phyloP scores from a whole-genome alignment of 495 filamentous ascomycete species.

The Rhypophila decipiens region DNA sequence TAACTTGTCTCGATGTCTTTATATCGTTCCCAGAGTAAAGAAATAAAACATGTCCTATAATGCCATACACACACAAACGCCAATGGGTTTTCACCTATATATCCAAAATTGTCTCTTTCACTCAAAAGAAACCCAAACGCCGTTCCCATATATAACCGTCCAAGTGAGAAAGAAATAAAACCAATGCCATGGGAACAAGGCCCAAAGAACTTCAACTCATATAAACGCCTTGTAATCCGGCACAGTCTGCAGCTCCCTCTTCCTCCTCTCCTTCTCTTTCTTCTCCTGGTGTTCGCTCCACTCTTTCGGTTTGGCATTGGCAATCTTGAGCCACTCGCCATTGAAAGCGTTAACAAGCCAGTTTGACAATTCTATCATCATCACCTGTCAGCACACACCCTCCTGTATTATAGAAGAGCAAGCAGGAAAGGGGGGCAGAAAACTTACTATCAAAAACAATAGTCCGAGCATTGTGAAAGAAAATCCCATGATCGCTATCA shows the following conservation, averaged over 20 bases:
- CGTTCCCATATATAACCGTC: not conserved
- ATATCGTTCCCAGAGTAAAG: too few relatives aligned
- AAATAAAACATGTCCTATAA: too few relatives aligned
- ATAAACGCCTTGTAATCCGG: not conserved
- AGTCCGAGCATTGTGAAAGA: constrained; percentile 85
- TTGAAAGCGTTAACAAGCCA: constrained; percentile 98
- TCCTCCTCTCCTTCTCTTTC: not conserved
- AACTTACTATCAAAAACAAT: constrained; percentile 94
- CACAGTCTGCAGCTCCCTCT: not conserved
- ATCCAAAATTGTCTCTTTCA: too few relatives aligned
- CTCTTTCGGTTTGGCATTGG: constrained; percentile 53
- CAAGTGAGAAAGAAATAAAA: not conserved
- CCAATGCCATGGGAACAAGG: not conserved
- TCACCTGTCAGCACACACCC: constrained; percentile 7
- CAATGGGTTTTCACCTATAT: too few relatives aligned
- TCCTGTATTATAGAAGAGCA: not conserved
- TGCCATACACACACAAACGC: too few relatives aligned
- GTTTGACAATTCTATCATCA: constrained; percentile 66
- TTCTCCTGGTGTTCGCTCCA: too few relatives aligned
- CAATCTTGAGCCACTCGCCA: constrained; percentile 83
- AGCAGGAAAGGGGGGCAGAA: not conserved
- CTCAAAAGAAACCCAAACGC: too few relatives aligned
- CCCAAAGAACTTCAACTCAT: not conserved
- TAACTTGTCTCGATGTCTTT: too few relatives aligned
- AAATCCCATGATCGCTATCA: constrained; percentile 92